Evolutionary conservation across 2,329 filamentous ascomycete genomes (phyloP), one percentile per base, ranked within the genome.

Genomic region (Monilinia fructicola): DNA sequence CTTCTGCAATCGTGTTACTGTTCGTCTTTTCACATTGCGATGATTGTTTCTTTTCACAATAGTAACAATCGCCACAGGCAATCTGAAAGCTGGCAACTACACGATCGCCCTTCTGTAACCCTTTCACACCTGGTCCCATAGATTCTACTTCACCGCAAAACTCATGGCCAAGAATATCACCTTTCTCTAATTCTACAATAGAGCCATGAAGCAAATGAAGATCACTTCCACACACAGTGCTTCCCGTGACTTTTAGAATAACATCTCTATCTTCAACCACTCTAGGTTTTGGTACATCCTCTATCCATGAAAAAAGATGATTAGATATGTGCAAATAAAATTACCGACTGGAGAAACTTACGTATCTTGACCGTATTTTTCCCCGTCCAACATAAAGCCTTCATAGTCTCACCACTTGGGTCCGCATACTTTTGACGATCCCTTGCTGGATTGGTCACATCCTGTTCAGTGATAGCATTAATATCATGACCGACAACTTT

Each of bases 31-130:
- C 90, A 76, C 92, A 96, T 74, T 92, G 88, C 21, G 89, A 92
- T 0, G 88, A 91, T 1, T 92, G 82, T 77, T 92, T 92, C 78
- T 91, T 84, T 71, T 89, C 84, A 81, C 92, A 96, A 77, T 88
- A 93, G 78, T 86, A 89, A 80, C 93, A 96, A 56, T 81, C 79
- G 10, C 84, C 85, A 68, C 85, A 87, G 0, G 92, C 90, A 74
- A 96, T 95, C 77, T 95, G 92, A 81, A 96, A 96, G 12, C 88
- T 90, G 0, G 90, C 92, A 1, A 96, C 92, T 26, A 95, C 93
- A 40, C 92, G 82, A 71, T 87, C 84, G 18, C 88, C 89, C 10
- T 81, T 77, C 68, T 86, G 78, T 58, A 88, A 76, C 3, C 82
- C 83, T 60, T 77, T 84, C 3, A 87, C 82, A 0, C 69, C 80